Evolutionary conservation across 768 basidiomycete genomes (phyloP).

Genomic region (Leccinum longicurvipes): DNA sequence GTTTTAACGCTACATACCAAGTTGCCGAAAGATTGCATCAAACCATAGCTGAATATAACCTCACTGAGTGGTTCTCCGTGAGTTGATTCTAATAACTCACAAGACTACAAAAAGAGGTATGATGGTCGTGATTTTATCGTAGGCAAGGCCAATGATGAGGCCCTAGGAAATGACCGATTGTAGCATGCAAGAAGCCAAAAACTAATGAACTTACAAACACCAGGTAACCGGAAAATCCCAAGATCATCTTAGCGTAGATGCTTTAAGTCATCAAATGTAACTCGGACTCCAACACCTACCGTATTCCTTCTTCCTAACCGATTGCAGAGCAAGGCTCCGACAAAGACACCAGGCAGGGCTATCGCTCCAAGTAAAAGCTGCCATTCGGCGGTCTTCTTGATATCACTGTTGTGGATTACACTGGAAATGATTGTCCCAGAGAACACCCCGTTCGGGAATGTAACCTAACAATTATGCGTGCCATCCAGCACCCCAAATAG

Average conservation of each 20-base stretch:
- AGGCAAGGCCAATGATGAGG: conserved; percentile 55
- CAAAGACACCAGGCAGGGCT: conserved; percentile 59
- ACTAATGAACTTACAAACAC: conserved; percentile 44
- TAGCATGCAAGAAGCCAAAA: neutral
- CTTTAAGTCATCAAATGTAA: conserved; percentile 2
- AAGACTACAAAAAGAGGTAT: conserved; percentile 67
- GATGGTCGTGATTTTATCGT: conserved; percentile 59
- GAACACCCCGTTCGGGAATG: conserved; percentile 73
- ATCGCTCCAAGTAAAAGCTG: conserved; percentile 63
- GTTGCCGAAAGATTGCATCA: conserved; percentile 74
- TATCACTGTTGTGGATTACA: conserved; percentile 52
- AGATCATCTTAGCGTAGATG: conserved; percentile 47
- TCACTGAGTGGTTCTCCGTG: conserved; percentile 1
- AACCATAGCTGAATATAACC: conserved; percentile 47
- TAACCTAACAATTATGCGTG: conserved; percentile 39
- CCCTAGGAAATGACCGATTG: conserved; percentile 27
- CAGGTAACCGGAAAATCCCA: conserved; percentile 67
- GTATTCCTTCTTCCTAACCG: conserved; percentile 58
- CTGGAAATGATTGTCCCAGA: conserved; percentile 64
- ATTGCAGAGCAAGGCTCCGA: conserved; percentile 49
- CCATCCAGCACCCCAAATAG: neutral
- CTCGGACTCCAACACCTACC: conserved; percentile 28
- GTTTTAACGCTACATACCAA: conserved; percentile 36
- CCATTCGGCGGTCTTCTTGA: conserved; percentile 64
- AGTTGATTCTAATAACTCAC: conserved; percentile 33